Evolutionary conservation across 441 rosid genomes (phyloP).

Genomic region (Dalechampia spathulata): DNA sequence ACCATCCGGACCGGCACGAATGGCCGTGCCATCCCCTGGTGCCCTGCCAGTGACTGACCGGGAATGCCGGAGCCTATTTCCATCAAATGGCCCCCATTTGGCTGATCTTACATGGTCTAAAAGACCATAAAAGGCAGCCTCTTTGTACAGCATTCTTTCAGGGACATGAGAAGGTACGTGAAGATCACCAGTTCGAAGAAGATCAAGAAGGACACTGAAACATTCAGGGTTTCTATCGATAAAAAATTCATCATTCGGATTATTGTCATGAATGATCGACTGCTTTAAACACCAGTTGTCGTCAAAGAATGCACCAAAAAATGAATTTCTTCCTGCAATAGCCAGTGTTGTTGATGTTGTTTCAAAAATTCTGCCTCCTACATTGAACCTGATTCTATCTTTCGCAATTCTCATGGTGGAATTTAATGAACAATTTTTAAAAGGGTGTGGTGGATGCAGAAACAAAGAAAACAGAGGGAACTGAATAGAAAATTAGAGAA

Average conservation of each 20-base stretch:
- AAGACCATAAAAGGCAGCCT: slow-evolving; percentile 82
- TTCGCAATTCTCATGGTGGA: slow-evolving; percentile 51
- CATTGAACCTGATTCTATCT: slow-evolving; percentile 75
- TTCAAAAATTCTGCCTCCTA: slow-evolving; percentile 81
- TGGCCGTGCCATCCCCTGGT: slow-evolving; percentile 91
- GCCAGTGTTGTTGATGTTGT: slow-evolving; percentile 87
- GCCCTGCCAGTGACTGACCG: slow-evolving; percentile 63
- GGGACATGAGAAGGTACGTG: slow-evolving; percentile 56
- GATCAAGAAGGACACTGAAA: slow-evolving; percentile 79
- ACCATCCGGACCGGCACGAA: slow-evolving; percentile 85
- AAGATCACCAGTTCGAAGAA: slow-evolving; percentile 91
- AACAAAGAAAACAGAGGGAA: slow-evolving; percentile 4
- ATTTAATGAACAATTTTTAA: slow-evolving; percentile 1
- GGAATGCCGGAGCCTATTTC: slow-evolving; percentile 51
- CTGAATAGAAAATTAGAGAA: background rate
- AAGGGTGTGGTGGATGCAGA: too few relatives aligned
- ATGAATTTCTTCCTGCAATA: slow-evolving; percentile 80
- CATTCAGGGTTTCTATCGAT: slow-evolving; percentile 86
- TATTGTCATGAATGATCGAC: slow-evolving; percentile 17
- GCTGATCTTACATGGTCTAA: slow-evolving; percentile 71
- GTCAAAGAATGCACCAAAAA: slow-evolving; percentile 74
- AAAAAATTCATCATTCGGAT: slow-evolving; percentile 32
- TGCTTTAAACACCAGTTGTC: slow-evolving; percentile 54
- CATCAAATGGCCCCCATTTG: slow-evolving; percentile 81
- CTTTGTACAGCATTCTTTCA: slow-evolving; percentile 57